Evolutionary conservation across 2,329 filamentous ascomycete genomes (phyloP).

Genomic region (Metarhizium rileyi): DNA sequence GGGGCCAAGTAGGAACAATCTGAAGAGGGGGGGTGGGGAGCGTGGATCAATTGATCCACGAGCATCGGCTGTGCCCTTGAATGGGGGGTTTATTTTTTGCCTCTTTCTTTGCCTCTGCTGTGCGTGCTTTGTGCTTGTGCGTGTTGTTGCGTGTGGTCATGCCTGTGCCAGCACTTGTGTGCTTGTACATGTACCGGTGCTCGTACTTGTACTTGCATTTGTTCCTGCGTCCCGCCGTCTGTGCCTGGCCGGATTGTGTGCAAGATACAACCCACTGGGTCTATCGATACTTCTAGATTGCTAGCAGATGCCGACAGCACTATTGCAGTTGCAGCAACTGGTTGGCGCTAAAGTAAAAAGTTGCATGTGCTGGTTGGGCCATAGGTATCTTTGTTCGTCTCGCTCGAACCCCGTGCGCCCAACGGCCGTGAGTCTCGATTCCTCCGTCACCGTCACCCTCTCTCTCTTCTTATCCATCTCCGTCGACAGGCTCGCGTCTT

Average conservation of each 20-base stretch:
- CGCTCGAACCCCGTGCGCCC: not conserved
- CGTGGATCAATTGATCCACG: too few relatives aligned
- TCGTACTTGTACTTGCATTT: not conserved
- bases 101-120: not conserved
- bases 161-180: too few relatives aligned
- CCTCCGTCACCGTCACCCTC: not conserved
- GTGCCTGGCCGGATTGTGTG: not conserved
- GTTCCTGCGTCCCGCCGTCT: not conserved
- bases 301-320: not conserved
- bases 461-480: not conserved
- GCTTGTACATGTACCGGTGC: too few relatives aligned
- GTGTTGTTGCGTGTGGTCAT: too few relatives aligned
- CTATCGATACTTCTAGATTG: too few relatives aligned
- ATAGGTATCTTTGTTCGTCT: conserved; percentile 2
- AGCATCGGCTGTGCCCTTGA: too few relatives aligned
- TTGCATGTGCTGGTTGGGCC: not conserved
- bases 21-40: too few relatives aligned
- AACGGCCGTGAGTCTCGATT: not conserved
- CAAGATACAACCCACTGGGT: too few relatives aligned
- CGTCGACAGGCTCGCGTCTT: conserved; percentile 5
- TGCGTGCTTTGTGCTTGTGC: too few relatives aligned
- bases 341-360: not conserved
- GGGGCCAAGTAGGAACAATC: too few relatives aligned
- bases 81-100: too few relatives aligned
- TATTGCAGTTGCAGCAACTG: not conserved